Evolutionary conservation across 2,329 filamentous ascomycete genomes (phyloP).

Genomic region (Basipetospora chlamydospora): DNA sequence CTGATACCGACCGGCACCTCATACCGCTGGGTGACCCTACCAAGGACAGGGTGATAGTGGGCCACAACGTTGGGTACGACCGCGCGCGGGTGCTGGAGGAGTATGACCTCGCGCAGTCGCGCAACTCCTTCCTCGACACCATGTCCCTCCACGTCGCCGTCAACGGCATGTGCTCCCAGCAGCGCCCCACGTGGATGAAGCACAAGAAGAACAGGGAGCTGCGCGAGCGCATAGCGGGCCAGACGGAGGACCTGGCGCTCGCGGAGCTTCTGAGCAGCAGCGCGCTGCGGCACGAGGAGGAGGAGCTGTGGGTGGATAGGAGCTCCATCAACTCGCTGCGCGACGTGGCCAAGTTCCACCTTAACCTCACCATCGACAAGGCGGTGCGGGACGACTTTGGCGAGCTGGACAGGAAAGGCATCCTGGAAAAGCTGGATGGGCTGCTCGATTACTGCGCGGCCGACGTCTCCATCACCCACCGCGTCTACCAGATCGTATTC

Average conservation of each 20-base stretch:
- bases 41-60: conserved; percentile 64
- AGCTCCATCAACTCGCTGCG: conserved; percentile 91
- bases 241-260: conserved; percentile 58
- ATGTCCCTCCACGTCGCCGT: conserved; percentile 98
- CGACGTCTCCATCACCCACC: conserved; percentile 84
- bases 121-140: conserved; percentile 83
- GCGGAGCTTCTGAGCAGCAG: conserved; percentile 54
- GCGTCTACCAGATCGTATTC: conserved; percentile 87
- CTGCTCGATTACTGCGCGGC: conserved; percentile 89
- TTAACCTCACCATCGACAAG: conserved; percentile 85
- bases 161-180: conserved; percentile 96
- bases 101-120: conserved; percentile 69
- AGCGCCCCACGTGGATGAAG: conserved; percentile 94
- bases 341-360: conserved; percentile 93
- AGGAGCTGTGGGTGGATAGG: conserved; percentile 87
- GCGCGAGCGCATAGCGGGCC: conserved; percentile 60
- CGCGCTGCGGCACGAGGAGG: conserved; percentile 63
- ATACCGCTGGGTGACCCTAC: conserved; percentile 72
- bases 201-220: conserved; percentile 82
- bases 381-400: conserved; percentile 74
- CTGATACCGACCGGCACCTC: conserved; percentile 61
- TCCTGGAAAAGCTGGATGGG: conserved; percentile 60
- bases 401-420: conserved; percentile 56
- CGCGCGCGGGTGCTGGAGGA: conserved; percentile 79
- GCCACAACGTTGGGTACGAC: conserved; percentile 94